phyloP scores from a whole-genome alignment of 2,329 filamentous ascomycete genomes.

The Clonostachys rosea region DNA sequence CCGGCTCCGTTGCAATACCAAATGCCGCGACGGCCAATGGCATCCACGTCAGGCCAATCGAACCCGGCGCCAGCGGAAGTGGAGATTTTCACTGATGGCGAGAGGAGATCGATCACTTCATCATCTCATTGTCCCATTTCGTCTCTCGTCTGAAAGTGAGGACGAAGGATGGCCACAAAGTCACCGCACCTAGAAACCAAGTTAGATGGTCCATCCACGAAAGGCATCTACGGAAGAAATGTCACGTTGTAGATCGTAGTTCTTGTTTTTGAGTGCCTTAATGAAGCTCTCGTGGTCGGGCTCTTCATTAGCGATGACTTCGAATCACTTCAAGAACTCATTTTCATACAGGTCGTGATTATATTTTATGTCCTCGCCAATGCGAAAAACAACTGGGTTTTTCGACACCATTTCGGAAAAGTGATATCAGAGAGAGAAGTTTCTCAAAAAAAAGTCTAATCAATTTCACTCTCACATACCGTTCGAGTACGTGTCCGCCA shows the following conservation, averaged over 20 bases:
- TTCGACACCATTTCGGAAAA: too few species aligned
- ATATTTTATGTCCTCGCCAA: slow-evolving; percentile 40
- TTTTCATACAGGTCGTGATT: slow-evolving; percentile 33
- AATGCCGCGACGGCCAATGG: slow-evolving; percentile 26
- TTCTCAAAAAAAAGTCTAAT: too few species aligned
- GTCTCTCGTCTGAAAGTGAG: slow-evolving; percentile 55
- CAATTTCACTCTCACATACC: too few species aligned
- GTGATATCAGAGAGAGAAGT: too few species aligned
- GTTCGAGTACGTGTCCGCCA: too few species aligned
- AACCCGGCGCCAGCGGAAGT: slow-evolving; percentile 58
- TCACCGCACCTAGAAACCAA: slow-evolving; percentile 10
- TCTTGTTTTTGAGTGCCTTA: slow-evolving; percentile 28
- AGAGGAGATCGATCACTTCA: slow-evolving; percentile 49
- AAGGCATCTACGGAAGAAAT: too few species aligned
- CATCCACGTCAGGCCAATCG: slow-evolving; percentile 55
- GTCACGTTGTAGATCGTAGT: slow-evolving; percentile 7
- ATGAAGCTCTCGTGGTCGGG: slow-evolving; percentile 30
- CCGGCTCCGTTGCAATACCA: slow-evolving; percentile 38
- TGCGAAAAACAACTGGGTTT: slow-evolving; percentile 31
- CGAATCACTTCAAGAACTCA: slow-evolving; percentile 29
- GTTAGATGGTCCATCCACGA: background rate
- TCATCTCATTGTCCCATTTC: slow-evolving; percentile 59
- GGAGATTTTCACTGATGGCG: slow-evolving; percentile 45
- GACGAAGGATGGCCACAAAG: slow-evolving; percentile 41
- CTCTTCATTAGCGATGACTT: slow-evolving; percentile 29